Evolutionary conservation across 352 stramenopile species (phyloP).

Genomic region (Globisporangium splendens): DNA sequence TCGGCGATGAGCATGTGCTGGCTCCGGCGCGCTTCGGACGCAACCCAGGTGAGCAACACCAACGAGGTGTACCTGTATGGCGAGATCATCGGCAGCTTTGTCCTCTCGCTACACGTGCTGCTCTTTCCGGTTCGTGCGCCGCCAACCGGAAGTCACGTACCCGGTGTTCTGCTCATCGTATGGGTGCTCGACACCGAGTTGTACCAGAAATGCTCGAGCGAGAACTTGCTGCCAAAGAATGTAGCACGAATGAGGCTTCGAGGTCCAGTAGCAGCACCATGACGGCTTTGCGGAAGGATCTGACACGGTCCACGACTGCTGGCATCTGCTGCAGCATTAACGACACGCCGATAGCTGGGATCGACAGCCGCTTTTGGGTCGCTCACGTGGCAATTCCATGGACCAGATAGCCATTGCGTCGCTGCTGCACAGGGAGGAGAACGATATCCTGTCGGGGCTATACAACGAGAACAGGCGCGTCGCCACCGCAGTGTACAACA

Average conservation of each 20-base stretch:
- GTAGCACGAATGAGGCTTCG: slow-evolving; percentile 18
- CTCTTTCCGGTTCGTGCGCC: slow-evolving; percentile 14
- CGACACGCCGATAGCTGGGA: slow-evolving; percentile 15
- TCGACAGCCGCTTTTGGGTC: slow-evolving; percentile 17
- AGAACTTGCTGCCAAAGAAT: slow-evolving; percentile 59
- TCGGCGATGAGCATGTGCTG: slow-evolving; percentile 78
- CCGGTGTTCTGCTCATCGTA: slow-evolving; percentile 65
- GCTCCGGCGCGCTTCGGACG: slow-evolving; percentile 47
- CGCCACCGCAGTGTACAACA: slow-evolving; percentile 80
- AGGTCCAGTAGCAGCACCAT: slow-evolving; percentile 17
- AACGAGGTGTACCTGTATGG: slow-evolving; percentile 72
- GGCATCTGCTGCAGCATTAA: slow-evolving; percentile 62
- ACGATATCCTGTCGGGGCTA: slow-evolving; percentile 38
- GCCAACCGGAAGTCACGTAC: slow-evolving; percentile 67
- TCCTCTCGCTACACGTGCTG: slow-evolving; percentile 63
- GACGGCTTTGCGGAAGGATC: slow-evolving; percentile 76
- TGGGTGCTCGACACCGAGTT: slow-evolving; percentile 84
- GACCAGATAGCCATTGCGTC: too few species aligned
- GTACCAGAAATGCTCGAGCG: slow-evolving; percentile 70
- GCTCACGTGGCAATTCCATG: slow-evolving; percentile 2
- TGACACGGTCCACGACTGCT: slow-evolving; percentile 77
- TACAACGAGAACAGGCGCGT: slow-evolving; percentile 85
- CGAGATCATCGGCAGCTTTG: slow-evolving; percentile 43
- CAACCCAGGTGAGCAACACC: slow-evolving; percentile 42
- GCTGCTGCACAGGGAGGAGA: slow-evolving; percentile 39